Percentiles rank a stretch among this genome's conserved stretches.
Evolutionary conservation across 148 eudicot species (phyloP).

Genomic region (Rhododendron mucronatum): DNA sequence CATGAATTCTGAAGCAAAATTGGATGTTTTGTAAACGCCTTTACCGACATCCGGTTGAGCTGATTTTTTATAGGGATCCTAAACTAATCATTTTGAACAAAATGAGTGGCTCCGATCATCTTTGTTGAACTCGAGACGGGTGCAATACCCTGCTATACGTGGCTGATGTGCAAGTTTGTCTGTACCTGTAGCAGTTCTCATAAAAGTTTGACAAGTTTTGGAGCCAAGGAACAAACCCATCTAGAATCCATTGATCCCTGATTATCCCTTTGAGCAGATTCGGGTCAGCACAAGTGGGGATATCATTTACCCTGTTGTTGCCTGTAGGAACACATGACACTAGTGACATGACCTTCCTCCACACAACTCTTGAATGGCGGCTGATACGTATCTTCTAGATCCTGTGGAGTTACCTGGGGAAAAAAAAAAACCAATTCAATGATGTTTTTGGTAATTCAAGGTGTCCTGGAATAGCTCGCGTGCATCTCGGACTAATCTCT

Average conservation of each 20-base stretch:
- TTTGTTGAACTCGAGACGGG: no score
- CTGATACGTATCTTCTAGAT: conserved; percentile 36
- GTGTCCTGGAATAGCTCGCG: background rate
- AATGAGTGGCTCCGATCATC: no score
- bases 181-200: no score
- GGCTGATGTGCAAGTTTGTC: no score
- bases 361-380: conserved; percentile 46
- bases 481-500: no score
- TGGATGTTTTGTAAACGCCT: no score
- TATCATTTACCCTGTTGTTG: conserved; percentile 31
- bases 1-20: no score
- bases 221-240: conserved; percentile 25
- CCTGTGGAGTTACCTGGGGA: conserved; percentile 30
- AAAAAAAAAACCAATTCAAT: no score
- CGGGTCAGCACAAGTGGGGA: conserved; percentile 40
- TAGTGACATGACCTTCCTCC: conserved; percentile 33
- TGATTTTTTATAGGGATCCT: no score
- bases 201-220: background rate
- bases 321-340: conserved; percentile 40
- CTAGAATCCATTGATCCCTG: conserved; percentile 36
- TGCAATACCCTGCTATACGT: no score
- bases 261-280: conserved; percentile 27
- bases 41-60: no score
- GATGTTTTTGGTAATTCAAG: background rate
- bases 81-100: no score